Percentiles rank a stretch among this genome's conserved stretches.
Conservation (phyloP, 2,329 filamentous ascomycete species). For the Pezicula radicicola region DNA sequence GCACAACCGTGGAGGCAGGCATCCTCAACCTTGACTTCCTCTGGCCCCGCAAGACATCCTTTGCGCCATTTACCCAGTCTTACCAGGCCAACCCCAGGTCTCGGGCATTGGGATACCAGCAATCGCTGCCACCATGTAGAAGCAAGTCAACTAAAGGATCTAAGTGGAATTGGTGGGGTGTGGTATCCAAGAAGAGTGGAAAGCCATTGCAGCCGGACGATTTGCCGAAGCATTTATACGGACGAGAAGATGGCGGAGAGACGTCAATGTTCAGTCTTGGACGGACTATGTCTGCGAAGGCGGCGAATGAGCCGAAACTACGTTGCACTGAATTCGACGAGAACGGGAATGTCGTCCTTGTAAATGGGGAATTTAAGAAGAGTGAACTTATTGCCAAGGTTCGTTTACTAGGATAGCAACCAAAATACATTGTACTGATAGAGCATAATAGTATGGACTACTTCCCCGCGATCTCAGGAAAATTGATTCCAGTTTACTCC, state of each 20-base stretch:
- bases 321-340: conserved; percentile 95
- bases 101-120: conserved; percentile 6
- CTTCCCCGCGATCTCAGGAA: conserved; percentile 94
- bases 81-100: not conserved
- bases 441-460: conserved; percentile 69
- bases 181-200: conserved; percentile 13
- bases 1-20: conserved; percentile 17
- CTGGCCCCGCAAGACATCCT: conserved; percentile 13
- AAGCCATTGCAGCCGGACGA: conserved; percentile 51
- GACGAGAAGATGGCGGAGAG: conserved; percentile 54
- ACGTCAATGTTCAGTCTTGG: conserved; percentile 66
- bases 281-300: conserved; percentile 69
- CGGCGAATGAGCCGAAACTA: conserved; percentile 78
- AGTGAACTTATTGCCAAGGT: conserved; percentile 94
- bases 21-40: conserved; percentile 24
- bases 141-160: conserved; percentile 12
- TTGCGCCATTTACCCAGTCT: conserved; percentile 1
- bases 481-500: conserved; percentile 93
- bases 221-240: conserved; percentile 48
- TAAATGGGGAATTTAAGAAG: conserved; percentile 97
- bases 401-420: conserved; percentile 14
- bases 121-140: conserved; percentile 10
- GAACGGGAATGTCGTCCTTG: conserved; percentile 84
- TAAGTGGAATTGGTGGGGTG: conserved; percentile 21
- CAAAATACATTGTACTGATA: conserved; percentile 9